Evolutionary conservation across 2,329 filamentous ascomycete species (phyloP).

Genomic region (Cladophialophora chaetospira): DNA sequence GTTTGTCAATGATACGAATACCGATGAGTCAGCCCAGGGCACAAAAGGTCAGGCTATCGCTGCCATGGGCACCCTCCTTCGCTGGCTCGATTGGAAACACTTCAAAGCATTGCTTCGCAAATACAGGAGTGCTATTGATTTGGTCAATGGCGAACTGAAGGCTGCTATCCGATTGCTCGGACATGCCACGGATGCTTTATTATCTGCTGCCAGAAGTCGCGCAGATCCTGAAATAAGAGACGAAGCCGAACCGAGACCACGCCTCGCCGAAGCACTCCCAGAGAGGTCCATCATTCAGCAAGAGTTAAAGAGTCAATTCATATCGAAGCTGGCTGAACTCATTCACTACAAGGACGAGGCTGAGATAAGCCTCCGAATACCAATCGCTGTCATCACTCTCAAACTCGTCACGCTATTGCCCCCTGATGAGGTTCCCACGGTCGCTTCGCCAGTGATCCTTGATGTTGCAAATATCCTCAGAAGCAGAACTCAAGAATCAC

Average conservation of each 20-base stretch:
- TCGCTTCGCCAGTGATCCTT: slow-evolving; percentile 79
- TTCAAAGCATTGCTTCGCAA: slow-evolving; percentile 82
- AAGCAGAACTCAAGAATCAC: slow-evolving; percentile 82
- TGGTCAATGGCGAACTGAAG: slow-evolving; percentile 62
- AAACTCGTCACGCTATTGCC: slow-evolving; percentile 84
- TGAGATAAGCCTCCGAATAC: slow-evolving; percentile 88
- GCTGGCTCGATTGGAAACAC: slow-evolving; percentile 84
- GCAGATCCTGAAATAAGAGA: slow-evolving; percentile 28
- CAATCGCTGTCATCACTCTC: slow-evolving; percentile 83
- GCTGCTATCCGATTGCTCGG: slow-evolving; percentile 80
- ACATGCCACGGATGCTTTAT: slow-evolving; percentile 76
- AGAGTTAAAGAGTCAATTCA: slow-evolving; percentile 72
- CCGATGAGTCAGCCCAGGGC: slow-evolving; percentile 76
- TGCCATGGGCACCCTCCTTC: slow-evolving; percentile 73
- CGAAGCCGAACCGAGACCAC: slow-evolving; percentile 32
- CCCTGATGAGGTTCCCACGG: slow-evolving; percentile 68
- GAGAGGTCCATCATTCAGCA: slow-evolving; percentile 65
- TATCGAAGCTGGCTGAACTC: slow-evolving; percentile 79
- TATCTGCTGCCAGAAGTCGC: slow-evolving; percentile 51
- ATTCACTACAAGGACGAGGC: slow-evolving; percentile 93
- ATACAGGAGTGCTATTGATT: slow-evolving; percentile 80
- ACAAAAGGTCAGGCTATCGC: slow-evolving; percentile 83
- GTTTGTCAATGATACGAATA: slow-evolving; percentile 81
- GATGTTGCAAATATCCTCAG: slow-evolving; percentile 92
- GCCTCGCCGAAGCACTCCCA: slow-evolving; percentile 67